Percentiles rank a stretch among this genome's conserved stretches.
These are phyloP conservation scores for Ceratocystis destructans DNA, from an alignment of 2,329 filamentous ascomycete species.

Conservation along the genomic window DNA sequence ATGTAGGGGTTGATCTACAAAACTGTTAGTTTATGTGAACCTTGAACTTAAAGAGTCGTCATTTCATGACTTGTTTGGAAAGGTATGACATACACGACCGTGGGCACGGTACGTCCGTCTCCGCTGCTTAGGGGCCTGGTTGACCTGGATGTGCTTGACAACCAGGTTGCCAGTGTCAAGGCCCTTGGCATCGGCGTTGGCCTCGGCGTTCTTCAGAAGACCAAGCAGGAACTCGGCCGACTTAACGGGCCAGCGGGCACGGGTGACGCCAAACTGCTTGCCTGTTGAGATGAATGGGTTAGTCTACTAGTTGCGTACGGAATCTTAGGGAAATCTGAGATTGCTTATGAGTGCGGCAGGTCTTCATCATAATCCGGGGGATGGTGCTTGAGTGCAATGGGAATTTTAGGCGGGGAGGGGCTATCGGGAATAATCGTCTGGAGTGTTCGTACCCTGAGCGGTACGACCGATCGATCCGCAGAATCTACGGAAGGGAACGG, in stretches of 20 bases:
- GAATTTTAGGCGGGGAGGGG: not conserved
- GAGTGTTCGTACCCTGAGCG: constrained; percentile 77
- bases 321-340: too few species aligned
- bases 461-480: constrained; percentile 88
- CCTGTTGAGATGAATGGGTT: constrained; percentile 38
- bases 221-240: constrained; percentile 95
- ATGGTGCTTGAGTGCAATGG: not conserved
- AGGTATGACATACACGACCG: constrained; percentile 72
- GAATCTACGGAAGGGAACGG: constrained; percentile 95
- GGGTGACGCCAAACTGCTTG: constrained; percentile 97
- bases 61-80: not conserved
- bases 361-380: not conserved
- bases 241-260: constrained; percentile 98
- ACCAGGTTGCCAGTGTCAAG: constrained; percentile 94
- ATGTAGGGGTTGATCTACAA: constrained; percentile 98
- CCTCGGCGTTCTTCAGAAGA: constrained; percentile 94
- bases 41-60: not conserved
- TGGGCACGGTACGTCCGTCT: constrained; percentile 99
- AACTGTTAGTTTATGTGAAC: constrained; percentile 2
- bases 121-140: constrained; percentile 99
- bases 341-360: too few species aligned
- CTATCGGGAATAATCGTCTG: constrained; percentile 7
- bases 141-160: constrained; percentile 99
- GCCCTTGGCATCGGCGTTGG: constrained; percentile 93
- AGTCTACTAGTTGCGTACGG: not conserved